A percentile compares a stretch with the other conserved stretches of the same genome.
Evolutionary conservation across 495 filamentous ascomycete genomes (phyloP).

Genomic region (Penicillium coffeae): DNA sequence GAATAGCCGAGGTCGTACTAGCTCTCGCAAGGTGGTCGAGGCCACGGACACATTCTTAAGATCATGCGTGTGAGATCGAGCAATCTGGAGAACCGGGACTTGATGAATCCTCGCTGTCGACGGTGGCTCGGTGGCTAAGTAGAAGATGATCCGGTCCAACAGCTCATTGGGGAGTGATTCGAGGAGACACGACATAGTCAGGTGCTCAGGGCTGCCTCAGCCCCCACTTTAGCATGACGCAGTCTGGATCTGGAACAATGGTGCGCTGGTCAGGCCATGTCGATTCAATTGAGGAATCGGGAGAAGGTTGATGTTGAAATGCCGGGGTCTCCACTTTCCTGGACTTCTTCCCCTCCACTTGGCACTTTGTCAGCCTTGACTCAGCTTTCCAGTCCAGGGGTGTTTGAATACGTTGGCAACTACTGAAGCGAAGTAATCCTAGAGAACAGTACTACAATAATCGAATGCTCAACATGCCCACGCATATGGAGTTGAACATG

Average conservation of each 20-base stretch:
- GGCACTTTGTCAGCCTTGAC: slow-evolving; percentile 23
- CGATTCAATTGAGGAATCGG: slow-evolving; percentile 11
- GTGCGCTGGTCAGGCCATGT: background rate
- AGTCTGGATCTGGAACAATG: background rate
- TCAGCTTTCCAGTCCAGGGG: no score
- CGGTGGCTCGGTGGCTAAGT: slow-evolving; percentile 25
- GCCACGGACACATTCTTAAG: slow-evolving; percentile 33
- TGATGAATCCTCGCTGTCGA: slow-evolving; percentile 24
- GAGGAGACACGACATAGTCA: slow-evolving; percentile 15
- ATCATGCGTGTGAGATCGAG: slow-evolving; percentile 14
- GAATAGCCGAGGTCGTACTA: slow-evolving; percentile 35
- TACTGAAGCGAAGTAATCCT: background rate
- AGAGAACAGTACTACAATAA: no score
- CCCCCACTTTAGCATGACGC: slow-evolving; percentile 1
- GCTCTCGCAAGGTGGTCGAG: slow-evolving; percentile 23
- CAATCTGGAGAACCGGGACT: slow-evolving; percentile 20
- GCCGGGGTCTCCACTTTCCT: slow-evolving; percentile 18
- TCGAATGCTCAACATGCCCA: no score
- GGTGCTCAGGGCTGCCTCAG: background rate
- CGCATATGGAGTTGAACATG: no score
- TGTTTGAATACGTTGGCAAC: no score
- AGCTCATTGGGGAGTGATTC: slow-evolving; percentile 39
- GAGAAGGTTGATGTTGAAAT: slow-evolving; percentile 13
- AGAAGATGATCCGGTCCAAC: slow-evolving; percentile 35
- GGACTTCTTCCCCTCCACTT: slow-evolving; percentile 12